These are phyloP conservation scores for Aspergillus versicolor DNA, from an alignment of 2,329 filamentous ascomycete species.

Conservation along the genomic window DNA sequence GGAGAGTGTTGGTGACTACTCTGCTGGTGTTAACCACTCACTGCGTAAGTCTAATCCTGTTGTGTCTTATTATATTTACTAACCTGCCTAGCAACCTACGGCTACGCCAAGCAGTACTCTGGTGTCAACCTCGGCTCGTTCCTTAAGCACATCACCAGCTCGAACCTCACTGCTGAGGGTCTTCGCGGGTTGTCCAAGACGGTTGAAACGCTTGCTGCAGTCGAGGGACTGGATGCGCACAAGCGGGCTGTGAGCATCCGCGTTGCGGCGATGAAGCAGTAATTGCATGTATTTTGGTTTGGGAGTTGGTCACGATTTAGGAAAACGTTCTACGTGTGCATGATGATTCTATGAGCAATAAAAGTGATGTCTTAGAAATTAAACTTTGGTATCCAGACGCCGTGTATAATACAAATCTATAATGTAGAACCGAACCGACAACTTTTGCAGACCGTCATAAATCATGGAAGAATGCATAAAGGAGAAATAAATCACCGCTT, in stretches of 20 bases:
- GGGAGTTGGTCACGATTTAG: constrained; percentile 8
- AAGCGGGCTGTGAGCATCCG: constrained; percentile 69
- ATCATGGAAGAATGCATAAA: constrained; percentile 4
- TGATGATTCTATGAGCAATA: constrained; percentile 13
- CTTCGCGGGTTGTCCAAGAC: constrained; percentile 80
- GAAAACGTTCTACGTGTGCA: constrained; percentile 4
- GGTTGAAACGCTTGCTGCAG: constrained; percentile 92
- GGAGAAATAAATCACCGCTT: constrained; percentile 40
- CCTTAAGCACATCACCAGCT: constrained; percentile 96
- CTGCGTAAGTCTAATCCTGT: constrained; percentile 67
- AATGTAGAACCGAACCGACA: constrained; percentile 2
- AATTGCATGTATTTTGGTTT: constrained; percentile 7
- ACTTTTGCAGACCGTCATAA: constrained; percentile 22
- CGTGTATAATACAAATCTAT: constrained; percentile 4
- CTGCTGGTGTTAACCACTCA: constrained; percentile 95
- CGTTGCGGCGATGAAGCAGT: constrained; percentile 47
- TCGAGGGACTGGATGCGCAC: constrained; percentile 94
- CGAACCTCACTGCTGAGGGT: constrained; percentile 82
- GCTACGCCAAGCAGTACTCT: constrained; percentile 97
- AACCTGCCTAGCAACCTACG: constrained; percentile 76
- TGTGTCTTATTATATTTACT: constrained; percentile 11
- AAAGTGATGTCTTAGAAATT: constrained; percentile 12
- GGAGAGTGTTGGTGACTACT: constrained; percentile 97
- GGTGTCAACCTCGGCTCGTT: constrained; percentile 96
- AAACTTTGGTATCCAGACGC: constrained; percentile 21